phyloP scores from a whole-genome alignment of 306 rosid species.

The Gastrolobium villosum region DNA sequence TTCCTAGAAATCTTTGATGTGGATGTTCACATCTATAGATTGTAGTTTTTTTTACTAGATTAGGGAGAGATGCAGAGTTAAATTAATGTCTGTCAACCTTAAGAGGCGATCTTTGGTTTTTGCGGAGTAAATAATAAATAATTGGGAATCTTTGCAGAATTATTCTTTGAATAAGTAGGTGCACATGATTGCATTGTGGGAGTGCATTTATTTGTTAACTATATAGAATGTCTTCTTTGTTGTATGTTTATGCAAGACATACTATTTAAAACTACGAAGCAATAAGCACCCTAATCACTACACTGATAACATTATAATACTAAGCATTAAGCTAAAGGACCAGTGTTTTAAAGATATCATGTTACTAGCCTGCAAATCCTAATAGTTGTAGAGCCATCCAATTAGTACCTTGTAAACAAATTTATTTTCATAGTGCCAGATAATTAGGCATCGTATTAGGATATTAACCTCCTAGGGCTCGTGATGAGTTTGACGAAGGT shows the following conservation, averaged over 20 bases:
- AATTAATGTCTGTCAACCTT: neutral
- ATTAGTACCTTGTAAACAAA: neutral
- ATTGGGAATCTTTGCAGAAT: slow-evolving; percentile 5
- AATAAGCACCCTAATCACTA: neutral
- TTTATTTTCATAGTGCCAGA: neutral
- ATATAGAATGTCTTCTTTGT: neutral
- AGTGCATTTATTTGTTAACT: neutral
- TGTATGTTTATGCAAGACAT: neutral
- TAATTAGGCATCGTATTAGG: neutral
- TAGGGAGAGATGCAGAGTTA: neutral
- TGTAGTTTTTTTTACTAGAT: neutral
- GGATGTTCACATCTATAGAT: neutral
- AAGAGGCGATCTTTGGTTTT: neutral
- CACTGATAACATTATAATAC: neutral
- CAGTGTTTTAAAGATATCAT: neutral
- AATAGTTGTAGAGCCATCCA: neutral
- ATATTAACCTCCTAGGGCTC: neutral
- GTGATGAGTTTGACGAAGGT: neutral
- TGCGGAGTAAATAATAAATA: neutral
- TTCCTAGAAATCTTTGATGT: neutral
- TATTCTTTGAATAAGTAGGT: neutral
- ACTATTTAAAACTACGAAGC: neutral
- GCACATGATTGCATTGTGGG: neutral
- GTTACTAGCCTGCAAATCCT: neutral
- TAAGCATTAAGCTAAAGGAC: neutral